Evolutionary conservation across 1,284 basidiomycete species (phyloP).

Genomic region (Butyriboletus regius): DNA sequence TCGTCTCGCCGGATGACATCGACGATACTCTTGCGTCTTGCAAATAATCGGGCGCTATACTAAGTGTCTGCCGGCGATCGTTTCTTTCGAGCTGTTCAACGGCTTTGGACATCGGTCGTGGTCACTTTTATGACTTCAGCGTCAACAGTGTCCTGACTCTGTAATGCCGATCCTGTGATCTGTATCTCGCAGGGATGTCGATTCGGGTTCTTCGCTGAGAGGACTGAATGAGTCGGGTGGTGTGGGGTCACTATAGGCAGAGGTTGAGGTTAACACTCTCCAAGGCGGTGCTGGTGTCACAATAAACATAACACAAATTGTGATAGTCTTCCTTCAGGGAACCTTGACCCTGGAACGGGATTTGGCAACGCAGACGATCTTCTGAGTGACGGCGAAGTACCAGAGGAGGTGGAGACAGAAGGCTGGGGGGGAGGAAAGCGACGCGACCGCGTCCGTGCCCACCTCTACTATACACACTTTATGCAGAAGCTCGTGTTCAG

Average conservation of each 20-base stretch:
- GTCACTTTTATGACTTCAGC: conserved; percentile 73
- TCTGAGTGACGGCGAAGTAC: conserved; percentile 11
- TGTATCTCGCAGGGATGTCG: conserved; percentile 31
- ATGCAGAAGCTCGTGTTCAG: conserved; percentile 91
- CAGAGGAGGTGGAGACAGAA: conserved; percentile 5
- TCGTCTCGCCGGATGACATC: too few relatives aligned
- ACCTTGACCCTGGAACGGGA: conserved; percentile 26
- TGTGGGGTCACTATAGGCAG: conserved; percentile 16
- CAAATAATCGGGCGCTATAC: too few relatives aligned
- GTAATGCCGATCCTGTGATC: conserved; percentile 22
- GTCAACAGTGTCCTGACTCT: conserved; percentile 21
- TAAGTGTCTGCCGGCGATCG: conserved; percentile 14
- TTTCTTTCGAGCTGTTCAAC: conserved; percentile 66
- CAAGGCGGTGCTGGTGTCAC: conserved; percentile 45
- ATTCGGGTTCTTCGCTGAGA: conserved; percentile 41
- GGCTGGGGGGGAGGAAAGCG: conserved; percentile 14
- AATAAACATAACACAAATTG: too few relatives aligned
- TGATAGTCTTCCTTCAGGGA: conserved; percentile 65
- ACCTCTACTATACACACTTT: conserved; percentile 51
- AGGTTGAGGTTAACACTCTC: conserved; percentile 16
- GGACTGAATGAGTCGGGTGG: conserved; percentile 36
- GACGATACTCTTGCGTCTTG: too few relatives aligned
- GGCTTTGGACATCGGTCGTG: conserved; percentile 79
- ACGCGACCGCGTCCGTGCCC: conserved; percentile 21
- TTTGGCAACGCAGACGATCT: conserved; percentile 5